phyloP scores from a whole-genome alignment of 1,139 yeast species.

The Candida sanyaensis region DNA sequence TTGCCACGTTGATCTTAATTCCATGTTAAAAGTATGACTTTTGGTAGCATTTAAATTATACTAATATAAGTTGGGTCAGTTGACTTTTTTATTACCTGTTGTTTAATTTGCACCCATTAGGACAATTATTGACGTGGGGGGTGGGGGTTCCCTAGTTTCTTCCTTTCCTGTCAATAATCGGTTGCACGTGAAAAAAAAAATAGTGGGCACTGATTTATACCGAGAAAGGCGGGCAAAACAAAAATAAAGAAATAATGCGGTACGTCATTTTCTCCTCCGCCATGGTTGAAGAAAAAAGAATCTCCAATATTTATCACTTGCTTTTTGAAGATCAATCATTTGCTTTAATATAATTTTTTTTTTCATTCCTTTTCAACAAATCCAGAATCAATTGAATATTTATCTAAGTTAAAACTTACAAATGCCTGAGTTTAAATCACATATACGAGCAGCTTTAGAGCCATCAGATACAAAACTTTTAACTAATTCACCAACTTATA shows the following conservation, averaged over 20 bases:
- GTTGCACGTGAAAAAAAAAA: background rate
- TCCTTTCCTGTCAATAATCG: background rate
- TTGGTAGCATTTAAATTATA: background rate
- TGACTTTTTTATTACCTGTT: background rate
- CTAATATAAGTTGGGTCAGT: background rate
- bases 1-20: too few relatives aligned
- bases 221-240: background rate
- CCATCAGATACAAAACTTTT: slow-evolving; percentile 37
- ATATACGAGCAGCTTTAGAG: slow-evolving; percentile 25
- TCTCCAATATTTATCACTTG: background rate
- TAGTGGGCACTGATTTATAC: background rate
- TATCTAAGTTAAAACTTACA: too few relatives aligned
- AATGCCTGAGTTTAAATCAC: slow-evolving; percentile 14
- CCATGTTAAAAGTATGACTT: too few relatives aligned
- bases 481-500: slow-evolving; percentile 27
- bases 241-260: background rate
- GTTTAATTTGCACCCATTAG: too few relatives aligned
- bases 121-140: too few relatives aligned
- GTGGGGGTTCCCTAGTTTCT: background rate
- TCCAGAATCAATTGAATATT: too few relatives aligned
- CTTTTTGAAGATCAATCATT: background rate
- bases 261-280: background rate
- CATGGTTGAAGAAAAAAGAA: too few relatives aligned
- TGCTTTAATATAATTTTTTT: background rate
- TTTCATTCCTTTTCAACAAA: too few relatives aligned